Evolutionary conservation across 179 eudicot genomes (phyloP).

Genomic region (Silene vulgaris): DNA sequence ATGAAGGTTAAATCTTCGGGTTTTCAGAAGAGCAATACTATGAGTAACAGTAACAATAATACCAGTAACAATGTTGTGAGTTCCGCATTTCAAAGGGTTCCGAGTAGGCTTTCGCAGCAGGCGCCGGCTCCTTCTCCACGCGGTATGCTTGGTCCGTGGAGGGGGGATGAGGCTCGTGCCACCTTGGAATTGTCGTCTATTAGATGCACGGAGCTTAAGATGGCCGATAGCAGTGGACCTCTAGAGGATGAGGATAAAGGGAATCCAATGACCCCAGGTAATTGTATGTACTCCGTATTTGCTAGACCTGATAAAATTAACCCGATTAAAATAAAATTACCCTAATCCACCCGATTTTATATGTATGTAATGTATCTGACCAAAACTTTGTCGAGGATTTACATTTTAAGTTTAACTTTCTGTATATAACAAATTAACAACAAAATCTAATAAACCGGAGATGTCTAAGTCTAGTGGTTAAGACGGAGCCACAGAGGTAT

Average conservation of each 20-base stretch:
- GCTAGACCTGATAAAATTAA: too few relatives aligned
- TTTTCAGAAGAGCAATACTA: conserved; percentile 26
- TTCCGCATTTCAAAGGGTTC: conserved; percentile 17
- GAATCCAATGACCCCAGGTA: conserved; percentile 26
- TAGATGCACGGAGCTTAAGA: conserved; percentile 28
- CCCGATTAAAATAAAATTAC: too few relatives aligned
- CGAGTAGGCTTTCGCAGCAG: conserved; percentile 32
- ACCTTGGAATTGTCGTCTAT: conserved; percentile 32
- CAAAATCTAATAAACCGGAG: too few relatives aligned
- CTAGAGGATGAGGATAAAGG: conserved; percentile 25
- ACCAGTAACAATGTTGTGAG: neutral
- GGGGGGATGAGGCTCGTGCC: conserved; percentile 28
- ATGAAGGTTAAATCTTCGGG: conserved; percentile 44
- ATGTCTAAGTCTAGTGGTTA: neutral
- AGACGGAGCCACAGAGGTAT: too few relatives aligned
- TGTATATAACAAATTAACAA: too few relatives aligned
- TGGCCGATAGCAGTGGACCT: conserved; percentile 19
- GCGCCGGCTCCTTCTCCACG: conserved; percentile 41
- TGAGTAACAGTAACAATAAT: conserved; percentile 4
- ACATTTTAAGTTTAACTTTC: too few relatives aligned
- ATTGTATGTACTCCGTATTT: neutral
- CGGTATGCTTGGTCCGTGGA: conserved; percentile 26
- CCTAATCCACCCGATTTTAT: too few relatives aligned
- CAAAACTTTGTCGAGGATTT: too few relatives aligned
- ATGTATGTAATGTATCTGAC: too few relatives aligned